Evolutionary conservation across 495 filamentous ascomycete species (phyloP), one percentile per base, ranked within the genome.

Genomic region (Terfezia boudieri): DNA sequence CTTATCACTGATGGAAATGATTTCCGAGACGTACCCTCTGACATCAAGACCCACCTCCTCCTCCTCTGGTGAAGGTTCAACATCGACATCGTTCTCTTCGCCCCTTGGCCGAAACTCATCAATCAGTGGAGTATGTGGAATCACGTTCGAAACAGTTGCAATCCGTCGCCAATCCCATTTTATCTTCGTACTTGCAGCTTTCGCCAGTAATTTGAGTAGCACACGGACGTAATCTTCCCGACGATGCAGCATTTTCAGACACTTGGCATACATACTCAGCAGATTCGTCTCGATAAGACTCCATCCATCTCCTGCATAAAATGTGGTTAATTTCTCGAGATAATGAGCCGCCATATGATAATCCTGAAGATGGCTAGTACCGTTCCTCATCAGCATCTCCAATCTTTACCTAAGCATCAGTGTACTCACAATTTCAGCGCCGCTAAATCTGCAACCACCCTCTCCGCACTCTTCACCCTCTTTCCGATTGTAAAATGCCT

Each of bases 281-380:
- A 94, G 83, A 2, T 77, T 79, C 10, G 82, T 74, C 62, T 94
- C 86, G 11, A 94, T 71, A 5, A 81, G 67, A 46, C 72, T 76
- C 90, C 90, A 98, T 14, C 80, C 74, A 58, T 76, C 78, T 51
- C 81, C 81, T 0, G 80, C 82, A 62, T 90, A 95, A 59, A 85
- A 83, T 2, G 85, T 81, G 8, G 83, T 81, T 54, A 88, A 76
- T n/a, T 78, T 74, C 61, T 80, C 77, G 64, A 96, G 87, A 61
- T 84, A 88, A 3, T 73, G 77, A 2, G 84, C 81, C 11, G 89
- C 88, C 11, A 77, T 73, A 10, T 64, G 72, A 65, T 80, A 89
- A 58, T 95, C 83, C 17, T 73, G 70, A 9, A 83, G 70, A 54
- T 82, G 74, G 55, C 71, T 75, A 7, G 26, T 4, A 32, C 26